Evolutionary conservation across 371 early-diverging fungal genomes (phyloP).

Genomic region (Mucor lusitanicus): DNA sequence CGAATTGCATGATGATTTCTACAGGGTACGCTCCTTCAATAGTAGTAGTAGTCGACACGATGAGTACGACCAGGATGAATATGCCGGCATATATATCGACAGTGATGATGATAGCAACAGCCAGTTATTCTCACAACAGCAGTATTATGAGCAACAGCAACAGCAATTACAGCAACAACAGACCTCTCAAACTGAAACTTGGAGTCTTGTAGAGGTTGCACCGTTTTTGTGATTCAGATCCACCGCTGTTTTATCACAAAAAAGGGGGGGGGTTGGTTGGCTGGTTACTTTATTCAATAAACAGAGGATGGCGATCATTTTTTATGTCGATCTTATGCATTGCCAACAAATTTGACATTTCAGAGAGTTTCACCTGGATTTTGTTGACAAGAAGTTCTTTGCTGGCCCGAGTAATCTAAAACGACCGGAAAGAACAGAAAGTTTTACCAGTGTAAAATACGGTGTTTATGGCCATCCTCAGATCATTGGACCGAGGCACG

Average conservation of each 20-base stretch:
- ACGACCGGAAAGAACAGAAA: too few relatives aligned
- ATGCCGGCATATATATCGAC: constrained; percentile 16
- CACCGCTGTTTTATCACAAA: background rate
- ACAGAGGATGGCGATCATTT: background rate
- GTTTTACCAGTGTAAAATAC: too few relatives aligned
- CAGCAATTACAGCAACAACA: constrained; percentile 2
- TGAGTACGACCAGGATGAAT: constrained; percentile 20
- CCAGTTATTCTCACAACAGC: background rate
- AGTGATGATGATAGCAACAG: constrained; percentile 29
- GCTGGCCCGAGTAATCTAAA: too few relatives aligned
- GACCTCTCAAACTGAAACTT: constrained; percentile 28
- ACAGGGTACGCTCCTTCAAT: constrained; percentile 19
- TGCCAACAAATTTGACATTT: too few relatives aligned
- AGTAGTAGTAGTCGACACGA: background rate
- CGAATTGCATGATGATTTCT: constrained; percentile 20
- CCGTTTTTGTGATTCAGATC: constrained; percentile 23
- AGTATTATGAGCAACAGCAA: background rate
- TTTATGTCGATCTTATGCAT: too few relatives aligned
- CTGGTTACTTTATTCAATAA: background rate
- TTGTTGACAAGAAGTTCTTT: too few relatives aligned
- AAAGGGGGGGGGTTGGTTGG: too few relatives aligned
- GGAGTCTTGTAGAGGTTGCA: constrained; percentile 54
- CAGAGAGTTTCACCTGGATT: too few relatives aligned
- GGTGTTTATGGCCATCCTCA: too few relatives aligned
- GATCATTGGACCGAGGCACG: too few relatives aligned